phyloP scores from a whole-genome alignment of 2,329 filamentous ascomycete species.

The Aspergillus vadensis region DNA sequence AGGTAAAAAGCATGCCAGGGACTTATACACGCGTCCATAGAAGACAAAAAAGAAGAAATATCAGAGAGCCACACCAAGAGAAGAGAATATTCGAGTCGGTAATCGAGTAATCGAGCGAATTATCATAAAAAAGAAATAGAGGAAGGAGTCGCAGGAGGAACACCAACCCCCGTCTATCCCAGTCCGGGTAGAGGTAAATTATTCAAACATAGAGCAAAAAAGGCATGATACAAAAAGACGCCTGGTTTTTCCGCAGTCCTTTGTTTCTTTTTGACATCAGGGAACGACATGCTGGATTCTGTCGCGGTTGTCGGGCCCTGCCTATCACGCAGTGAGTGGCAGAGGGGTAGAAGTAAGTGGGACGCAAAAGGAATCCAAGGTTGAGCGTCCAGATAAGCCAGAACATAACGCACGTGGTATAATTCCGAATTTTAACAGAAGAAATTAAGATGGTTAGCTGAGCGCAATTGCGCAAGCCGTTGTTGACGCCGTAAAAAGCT shows the following conservation, averaged over 20 bases:
- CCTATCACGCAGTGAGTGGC: constrained; percentile 5
- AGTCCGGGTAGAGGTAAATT: constrained; percentile 1
- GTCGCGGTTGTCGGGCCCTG: not conserved
- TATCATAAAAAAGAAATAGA: constrained; percentile 24
- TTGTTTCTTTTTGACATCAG: not conserved
- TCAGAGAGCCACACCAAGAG: constrained; percentile 22
- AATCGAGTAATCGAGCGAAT: not conserved
- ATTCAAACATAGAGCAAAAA: constrained; percentile 14
- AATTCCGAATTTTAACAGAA: constrained; percentile 36
- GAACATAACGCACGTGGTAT: constrained; percentile 24
- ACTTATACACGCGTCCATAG: constrained; percentile 25
- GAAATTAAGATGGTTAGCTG: constrained; percentile 20
- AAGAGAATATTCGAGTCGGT: not conserved
- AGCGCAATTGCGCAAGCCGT: constrained; percentile 10
- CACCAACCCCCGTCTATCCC: constrained; percentile 7
- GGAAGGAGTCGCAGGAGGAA: constrained; percentile 12
- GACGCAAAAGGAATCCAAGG: constrained; percentile 4
- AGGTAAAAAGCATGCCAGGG: constrained; percentile 24
- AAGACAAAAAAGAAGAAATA: constrained; percentile 21
- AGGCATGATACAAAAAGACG: constrained; percentile 6
- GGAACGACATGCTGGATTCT: constrained; percentile 5
- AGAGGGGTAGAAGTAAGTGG: not conserved
- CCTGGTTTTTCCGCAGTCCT: not conserved
- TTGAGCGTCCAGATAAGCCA: constrained; percentile 25
- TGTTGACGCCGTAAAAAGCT: constrained; percentile 7